These are phyloP conservation scores for Saturnispora kantuleensis DNA, from an alignment of 805 yeast genomes.

Conservation along the genomic window DNA sequence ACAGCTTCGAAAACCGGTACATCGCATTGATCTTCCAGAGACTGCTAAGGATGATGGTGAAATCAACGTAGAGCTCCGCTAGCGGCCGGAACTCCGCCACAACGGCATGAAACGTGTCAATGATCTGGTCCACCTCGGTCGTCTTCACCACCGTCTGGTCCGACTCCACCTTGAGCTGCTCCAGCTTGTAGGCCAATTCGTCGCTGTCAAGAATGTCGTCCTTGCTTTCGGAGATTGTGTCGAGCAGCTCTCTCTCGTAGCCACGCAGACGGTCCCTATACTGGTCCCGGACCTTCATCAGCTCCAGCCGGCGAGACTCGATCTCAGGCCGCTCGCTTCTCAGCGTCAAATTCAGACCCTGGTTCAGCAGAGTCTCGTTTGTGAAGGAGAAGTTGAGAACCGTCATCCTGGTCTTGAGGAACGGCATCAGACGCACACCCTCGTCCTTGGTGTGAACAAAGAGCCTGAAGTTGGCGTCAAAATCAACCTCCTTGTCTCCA, in stretches of 20 bases:
- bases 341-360: conserved; percentile 49
- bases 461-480: conserved; percentile 52
- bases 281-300: conserved; percentile 48
- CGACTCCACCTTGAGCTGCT: conserved; percentile 56
- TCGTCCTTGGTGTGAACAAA: conserved; percentile 55
- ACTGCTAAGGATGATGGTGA: conserved; percentile 39
- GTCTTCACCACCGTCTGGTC: conserved; percentile 42
- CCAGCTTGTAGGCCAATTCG: conserved; percentile 48
- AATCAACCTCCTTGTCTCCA: conserved; percentile 57
- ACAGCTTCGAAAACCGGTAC: conserved; percentile 29
- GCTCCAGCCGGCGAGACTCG: conserved; percentile 44
- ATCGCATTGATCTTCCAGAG: conserved; percentile 36
- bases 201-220: conserved; percentile 65
- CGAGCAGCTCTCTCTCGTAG: conserved; percentile 52
- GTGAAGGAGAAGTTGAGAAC: conserved; percentile 69
- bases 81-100: conserved; percentile 40
- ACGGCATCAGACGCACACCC: conserved; percentile 35
- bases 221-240: conserved; percentile 43
- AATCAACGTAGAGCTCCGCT: conserved; percentile 42
- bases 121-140: conserved; percentile 42
- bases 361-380: conserved; percentile 50
- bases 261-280: conserved; percentile 42
- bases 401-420: conserved; percentile 52
- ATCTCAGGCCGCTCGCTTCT: conserved; percentile 54
- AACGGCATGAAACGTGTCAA: conserved; percentile 42